phyloP scores from a whole-genome alignment of 495 filamentous ascomycete species.

The Podospora tetraspora region DNA sequence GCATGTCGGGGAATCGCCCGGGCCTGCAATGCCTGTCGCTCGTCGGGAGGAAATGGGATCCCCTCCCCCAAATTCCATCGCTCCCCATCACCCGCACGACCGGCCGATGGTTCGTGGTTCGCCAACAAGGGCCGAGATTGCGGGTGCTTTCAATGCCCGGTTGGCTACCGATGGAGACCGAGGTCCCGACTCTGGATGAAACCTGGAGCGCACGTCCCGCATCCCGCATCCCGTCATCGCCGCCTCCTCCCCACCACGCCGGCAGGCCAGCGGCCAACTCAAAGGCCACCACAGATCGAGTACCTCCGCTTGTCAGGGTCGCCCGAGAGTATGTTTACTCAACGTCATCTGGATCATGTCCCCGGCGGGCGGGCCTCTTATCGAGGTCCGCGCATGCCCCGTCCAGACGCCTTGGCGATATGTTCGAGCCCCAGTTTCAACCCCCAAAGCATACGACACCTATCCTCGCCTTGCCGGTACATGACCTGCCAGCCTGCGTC shows the following conservation, averaged over 20 bases:
- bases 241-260: neutral
- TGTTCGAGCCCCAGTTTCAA: too few relatives aligned
- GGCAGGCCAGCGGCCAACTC: neutral
- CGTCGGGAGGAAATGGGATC: neutral
- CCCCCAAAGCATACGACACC: too few relatives aligned
- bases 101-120: slow-evolving; percentile 4
- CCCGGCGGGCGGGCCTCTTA: too few relatives aligned
- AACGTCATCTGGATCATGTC: neutral
- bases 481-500: too few relatives aligned
- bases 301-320: too few relatives aligned
- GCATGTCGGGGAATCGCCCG: too few relatives aligned
- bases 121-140: slow-evolving; percentile 16
- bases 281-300: neutral
- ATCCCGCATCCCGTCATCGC: neutral
- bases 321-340: neutral
- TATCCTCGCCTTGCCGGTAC: too few relatives aligned
- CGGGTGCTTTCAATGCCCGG: slow-evolving; percentile 9
- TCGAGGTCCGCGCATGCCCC: too few relatives aligned
- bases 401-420: too few relatives aligned
- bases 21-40: neutral
- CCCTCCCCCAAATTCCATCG: neutral
- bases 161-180: slow-evolving; percentile 11
- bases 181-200: slow-evolving; percentile 14
- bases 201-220: slow-evolving; percentile 4
- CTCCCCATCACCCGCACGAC: slow-evolving; percentile 3